Percentiles rank a stretch among this genome's conserved stretches.
Evolutionary conservation across 306 rosid species (phyloP).

Genomic region (Sindora glabra): DNA sequence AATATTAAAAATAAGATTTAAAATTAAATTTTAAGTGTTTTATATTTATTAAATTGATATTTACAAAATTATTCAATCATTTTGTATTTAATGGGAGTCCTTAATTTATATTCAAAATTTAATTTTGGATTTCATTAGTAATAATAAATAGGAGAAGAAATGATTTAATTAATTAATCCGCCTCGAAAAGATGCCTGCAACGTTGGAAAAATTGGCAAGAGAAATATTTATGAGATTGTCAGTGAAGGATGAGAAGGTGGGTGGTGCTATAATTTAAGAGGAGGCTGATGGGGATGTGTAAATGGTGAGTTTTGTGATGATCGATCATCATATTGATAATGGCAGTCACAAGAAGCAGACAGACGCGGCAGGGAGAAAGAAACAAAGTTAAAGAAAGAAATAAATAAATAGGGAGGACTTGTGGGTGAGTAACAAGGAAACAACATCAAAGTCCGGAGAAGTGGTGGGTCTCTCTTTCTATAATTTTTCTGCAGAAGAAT

Average conservation of each 20-base stretch:
- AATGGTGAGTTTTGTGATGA: slow-evolving; percentile 25
- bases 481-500: slow-evolving; percentile 34
- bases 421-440: slow-evolving; percentile 21
- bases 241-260: slow-evolving; percentile 30
- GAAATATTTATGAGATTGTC: slow-evolving; percentile 39
- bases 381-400: background rate
- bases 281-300: slow-evolving; percentile 22
- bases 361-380: background rate
- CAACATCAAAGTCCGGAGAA: slow-evolving; percentile 29
- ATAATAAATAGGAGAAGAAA: too few species aligned
- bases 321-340: too few species aligned
- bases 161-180: too few species aligned
- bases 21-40: too few species aligned
- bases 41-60: too few species aligned
- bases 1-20: too few species aligned
- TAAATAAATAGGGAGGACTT: background rate
- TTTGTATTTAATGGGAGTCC: too few species aligned
- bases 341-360: slow-evolving; percentile 41
- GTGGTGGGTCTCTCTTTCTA: slow-evolving; percentile 24
- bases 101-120: too few species aligned
- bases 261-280: slow-evolving; percentile 40
- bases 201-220: background rate
- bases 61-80: too few species aligned
- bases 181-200: slow-evolving; percentile 18
- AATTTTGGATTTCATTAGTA: too few species aligned